These are phyloP conservation scores for Beauveria sp. DNA, from an alignment of 2,329 filamentous ascomycete species.

Conservation along the genomic window DNA sequence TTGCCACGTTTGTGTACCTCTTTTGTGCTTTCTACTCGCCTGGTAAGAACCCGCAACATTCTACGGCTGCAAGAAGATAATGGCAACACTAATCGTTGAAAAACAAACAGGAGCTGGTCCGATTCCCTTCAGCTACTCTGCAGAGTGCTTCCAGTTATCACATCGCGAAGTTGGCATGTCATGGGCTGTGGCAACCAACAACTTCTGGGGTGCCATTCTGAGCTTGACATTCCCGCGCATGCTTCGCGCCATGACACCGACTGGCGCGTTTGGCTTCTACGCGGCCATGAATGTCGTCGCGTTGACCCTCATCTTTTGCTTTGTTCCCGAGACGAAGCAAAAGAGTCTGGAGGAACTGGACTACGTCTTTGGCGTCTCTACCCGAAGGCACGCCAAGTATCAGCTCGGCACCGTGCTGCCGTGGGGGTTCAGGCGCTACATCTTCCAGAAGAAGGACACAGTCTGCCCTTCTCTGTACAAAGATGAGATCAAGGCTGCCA, in stretches of 20 bases:
- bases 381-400: slow-evolving; percentile 23
- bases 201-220: slow-evolving; percentile 41
- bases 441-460: slow-evolving; percentile 13
- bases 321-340: slow-evolving; percentile 46
- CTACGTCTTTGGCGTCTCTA: slow-evolving; percentile 29
- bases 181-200: slow-evolving; percentile 50
- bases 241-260: slow-evolving; percentile 25
- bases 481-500: not conserved
- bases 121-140: slow-evolving; percentile 50
- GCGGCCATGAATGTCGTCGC: slow-evolving; percentile 51
- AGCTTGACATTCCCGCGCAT: slow-evolving; percentile 41
- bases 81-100: not conserved
- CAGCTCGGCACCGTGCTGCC: slow-evolving; percentile 26
- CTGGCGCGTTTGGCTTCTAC: slow-evolving; percentile 45
- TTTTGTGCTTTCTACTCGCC: slow-evolving; percentile 58
- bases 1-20: slow-evolving; percentile 54
- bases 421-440: slow-evolving; percentile 23
- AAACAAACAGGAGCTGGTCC: slow-evolving; percentile 37
- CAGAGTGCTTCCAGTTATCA: slow-evolving; percentile 52
- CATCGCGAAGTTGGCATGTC: slow-evolving; percentile 55
- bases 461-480: slow-evolving; percentile 5
- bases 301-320: slow-evolving; percentile 56
- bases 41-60: slow-evolving; percentile 22
- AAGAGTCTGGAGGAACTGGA: slow-evolving; percentile 28
- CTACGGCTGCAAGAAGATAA: not conserved